Percentiles rank a stretch among this genome's conserved stretches.
phyloP scores from a whole-genome alignment of 169 alveolate species.

The Sarcocystis neurona region DNA sequence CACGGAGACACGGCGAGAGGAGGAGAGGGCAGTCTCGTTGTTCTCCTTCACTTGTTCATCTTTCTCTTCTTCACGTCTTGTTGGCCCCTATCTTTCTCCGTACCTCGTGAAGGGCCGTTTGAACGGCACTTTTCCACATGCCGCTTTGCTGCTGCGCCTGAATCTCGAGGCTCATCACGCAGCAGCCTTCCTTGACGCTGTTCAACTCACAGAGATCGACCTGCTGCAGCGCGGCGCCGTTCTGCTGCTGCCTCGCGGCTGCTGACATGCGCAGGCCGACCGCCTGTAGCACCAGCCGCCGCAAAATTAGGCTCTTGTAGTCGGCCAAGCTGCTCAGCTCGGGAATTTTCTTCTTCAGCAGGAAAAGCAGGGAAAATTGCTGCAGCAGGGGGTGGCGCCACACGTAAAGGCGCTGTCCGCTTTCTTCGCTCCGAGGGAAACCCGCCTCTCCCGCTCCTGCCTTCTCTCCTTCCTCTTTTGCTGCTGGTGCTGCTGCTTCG shows the following conservation, averaged over 20 bases:
- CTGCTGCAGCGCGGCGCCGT: constrained; percentile 42
- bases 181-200: constrained; percentile 62
- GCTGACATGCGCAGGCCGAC: constrained; percentile 42
- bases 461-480: too few species aligned
- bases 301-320: constrained; percentile 51
- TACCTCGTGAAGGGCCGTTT: not conserved
- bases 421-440: not conserved
- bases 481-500: too few species aligned
- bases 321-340: constrained; percentile 52
- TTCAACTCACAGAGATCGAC: constrained; percentile 51
- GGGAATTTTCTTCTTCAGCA: constrained; percentile 51
- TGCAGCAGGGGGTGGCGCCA: constrained; percentile 63
- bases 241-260: constrained; percentile 27
- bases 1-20: too few species aligned
- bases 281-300: constrained; percentile 62
- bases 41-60: too few species aligned
- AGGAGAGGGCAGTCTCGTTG: too few species aligned
- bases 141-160: constrained; percentile 41
- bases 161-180: constrained; percentile 51
- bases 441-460: not conserved
- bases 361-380: constrained; percentile 49
- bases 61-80: not conserved
- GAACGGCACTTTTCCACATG: constrained; percentile 5
- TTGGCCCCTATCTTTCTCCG: not conserved
- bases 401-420: constrained; percentile 39